These are phyloP conservation scores for Saccharum hybrid DNA, from an alignment of 202 grass and related monocot genomes.

Conservation along the genomic window DNA sequence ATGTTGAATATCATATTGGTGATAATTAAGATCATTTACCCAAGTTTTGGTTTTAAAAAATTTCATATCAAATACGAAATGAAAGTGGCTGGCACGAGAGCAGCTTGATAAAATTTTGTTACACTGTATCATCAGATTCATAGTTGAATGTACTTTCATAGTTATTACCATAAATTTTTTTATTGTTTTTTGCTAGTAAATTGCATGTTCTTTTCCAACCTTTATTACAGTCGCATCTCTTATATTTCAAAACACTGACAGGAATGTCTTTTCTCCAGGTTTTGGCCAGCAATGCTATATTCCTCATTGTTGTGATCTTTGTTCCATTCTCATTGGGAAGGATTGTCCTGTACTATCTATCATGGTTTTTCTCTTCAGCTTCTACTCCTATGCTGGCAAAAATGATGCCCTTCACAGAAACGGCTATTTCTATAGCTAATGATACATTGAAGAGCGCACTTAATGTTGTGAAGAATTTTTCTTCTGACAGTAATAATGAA, in stretches of 20 bases:
- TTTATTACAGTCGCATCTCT: neutral
- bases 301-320: constrained; percentile 93
- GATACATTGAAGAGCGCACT: constrained; percentile 81
- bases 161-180: neutral
- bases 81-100: neutral
- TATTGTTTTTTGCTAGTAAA: neutral
- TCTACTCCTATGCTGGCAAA: constrained; percentile 83
- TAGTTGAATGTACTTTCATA: neutral
- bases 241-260: constrained; percentile 21
- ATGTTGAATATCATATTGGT: constrained; percentile 4
- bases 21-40: neutral
- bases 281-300: constrained; percentile 98
- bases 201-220: neutral
- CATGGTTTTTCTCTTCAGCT: constrained; percentile 95
- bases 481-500: constrained; percentile 69
- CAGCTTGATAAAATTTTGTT: neutral
- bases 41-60: neutral
- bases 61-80: neutral
- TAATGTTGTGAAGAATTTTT: constrained; percentile 85
- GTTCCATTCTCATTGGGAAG: constrained; percentile 95
- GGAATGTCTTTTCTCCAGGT: constrained; percentile 62
- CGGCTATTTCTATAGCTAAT: constrained; percentile 84
- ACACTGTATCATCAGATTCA: neutral
- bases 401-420: constrained; percentile 80
- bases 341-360: constrained; percentile 84